These are phyloP conservation scores for Blastobotrys apis DNA, from an alignment of 1,139 yeast genomes.

Conservation along the genomic window DNA sequence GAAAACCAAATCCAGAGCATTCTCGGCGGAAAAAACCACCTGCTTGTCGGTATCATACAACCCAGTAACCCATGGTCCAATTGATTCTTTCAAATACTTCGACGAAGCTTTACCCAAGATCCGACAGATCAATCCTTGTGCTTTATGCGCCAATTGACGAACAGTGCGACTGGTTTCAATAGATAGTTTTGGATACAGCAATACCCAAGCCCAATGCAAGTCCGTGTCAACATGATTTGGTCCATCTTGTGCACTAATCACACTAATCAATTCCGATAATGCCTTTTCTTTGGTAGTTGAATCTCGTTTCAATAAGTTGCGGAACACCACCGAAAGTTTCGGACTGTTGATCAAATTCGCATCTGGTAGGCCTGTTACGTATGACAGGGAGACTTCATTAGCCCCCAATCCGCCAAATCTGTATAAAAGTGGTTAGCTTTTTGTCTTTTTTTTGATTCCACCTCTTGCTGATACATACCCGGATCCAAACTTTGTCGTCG, in stretches of 20 bases:
- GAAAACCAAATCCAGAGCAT: slow-evolving; percentile 51
- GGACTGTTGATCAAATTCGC: slow-evolving; percentile 54
- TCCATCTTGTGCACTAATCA: slow-evolving; percentile 22
- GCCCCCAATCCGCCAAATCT: slow-evolving; percentile 41
- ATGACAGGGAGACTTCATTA: slow-evolving; percentile 66
- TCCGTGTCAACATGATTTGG: slow-evolving; percentile 36
- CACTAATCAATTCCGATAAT: slow-evolving; percentile 49
- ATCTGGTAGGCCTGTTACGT: slow-evolving; percentile 76
- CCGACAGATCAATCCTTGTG: slow-evolving; percentile 53
- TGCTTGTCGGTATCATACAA: slow-evolving; percentile 61
- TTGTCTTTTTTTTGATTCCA: not conserved
- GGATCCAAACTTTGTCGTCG: slow-evolving; percentile 5
- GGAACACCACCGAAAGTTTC: slow-evolving; percentile 62
- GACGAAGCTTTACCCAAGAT: slow-evolving; percentile 55
- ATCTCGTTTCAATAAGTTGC: slow-evolving; percentile 71
- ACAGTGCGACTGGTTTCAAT: slow-evolving; percentile 66
- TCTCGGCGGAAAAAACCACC: slow-evolving; percentile 51
- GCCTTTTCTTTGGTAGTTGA: slow-evolving; percentile 82
- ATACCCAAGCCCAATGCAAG: slow-evolving; percentile 69
- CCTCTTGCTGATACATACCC: slow-evolving; percentile 4
- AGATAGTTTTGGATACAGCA: slow-evolving; percentile 72
- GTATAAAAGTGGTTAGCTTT: not conserved
- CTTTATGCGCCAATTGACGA: slow-evolving; percentile 56
- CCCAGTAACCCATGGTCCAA: slow-evolving; percentile 73
- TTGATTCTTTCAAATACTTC: slow-evolving; percentile 62